Percentiles rank a stretch among this genome's conserved stretches.
Evolutionary conservation across 208 protist genomes (phyloP).

Genomic region (Sergeia podlipaevii): DNA sequence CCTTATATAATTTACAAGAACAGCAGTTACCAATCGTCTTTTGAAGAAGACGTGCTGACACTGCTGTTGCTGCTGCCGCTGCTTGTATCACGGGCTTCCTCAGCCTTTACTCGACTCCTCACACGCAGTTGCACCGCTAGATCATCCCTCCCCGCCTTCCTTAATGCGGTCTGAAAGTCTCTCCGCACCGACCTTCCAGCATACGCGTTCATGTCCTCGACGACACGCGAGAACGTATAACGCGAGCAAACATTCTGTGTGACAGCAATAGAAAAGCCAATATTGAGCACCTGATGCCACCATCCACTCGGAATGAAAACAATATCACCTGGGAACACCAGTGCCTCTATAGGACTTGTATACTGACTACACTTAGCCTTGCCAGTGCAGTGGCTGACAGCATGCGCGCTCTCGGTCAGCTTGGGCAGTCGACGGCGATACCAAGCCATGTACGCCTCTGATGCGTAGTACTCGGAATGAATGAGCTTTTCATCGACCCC

Average conservation of each 20-base stretch:
- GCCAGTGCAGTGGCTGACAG: not conserved
- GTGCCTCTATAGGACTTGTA: slow-evolving; percentile 18
- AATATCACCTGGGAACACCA: slow-evolving; percentile 30
- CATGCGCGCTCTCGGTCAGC: too few species aligned
- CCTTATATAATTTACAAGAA: too few species aligned
- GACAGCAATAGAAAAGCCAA: slow-evolving; percentile 31
- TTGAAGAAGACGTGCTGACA: too few species aligned
- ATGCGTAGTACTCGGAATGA: slow-evolving; percentile 43
- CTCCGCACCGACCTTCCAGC: slow-evolving; percentile 7
- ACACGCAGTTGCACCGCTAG: too few species aligned
- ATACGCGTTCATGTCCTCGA: slow-evolving; percentile 20
- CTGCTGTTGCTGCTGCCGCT: too few species aligned
- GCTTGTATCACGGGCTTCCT: too few species aligned
- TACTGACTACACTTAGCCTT: too few species aligned
- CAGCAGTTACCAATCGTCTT: too few species aligned
- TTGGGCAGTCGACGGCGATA: slow-evolving; percentile 11
- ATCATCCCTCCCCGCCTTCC: not conserved
- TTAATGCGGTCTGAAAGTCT: slow-evolving; percentile 10
- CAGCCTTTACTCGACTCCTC: too few species aligned
- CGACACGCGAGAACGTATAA: slow-evolving; percentile 29
- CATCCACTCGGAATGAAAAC: slow-evolving; percentile 44
- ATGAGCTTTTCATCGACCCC: slow-evolving; percentile 30
- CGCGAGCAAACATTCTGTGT: slow-evolving; percentile 36
- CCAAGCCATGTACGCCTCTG: slow-evolving; percentile 30
- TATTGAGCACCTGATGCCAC: slow-evolving; percentile 51